Evolutionary conservation across 2,329 filamentous ascomycete species (phyloP).

Genomic region (Fusarium scirpi): DNA sequence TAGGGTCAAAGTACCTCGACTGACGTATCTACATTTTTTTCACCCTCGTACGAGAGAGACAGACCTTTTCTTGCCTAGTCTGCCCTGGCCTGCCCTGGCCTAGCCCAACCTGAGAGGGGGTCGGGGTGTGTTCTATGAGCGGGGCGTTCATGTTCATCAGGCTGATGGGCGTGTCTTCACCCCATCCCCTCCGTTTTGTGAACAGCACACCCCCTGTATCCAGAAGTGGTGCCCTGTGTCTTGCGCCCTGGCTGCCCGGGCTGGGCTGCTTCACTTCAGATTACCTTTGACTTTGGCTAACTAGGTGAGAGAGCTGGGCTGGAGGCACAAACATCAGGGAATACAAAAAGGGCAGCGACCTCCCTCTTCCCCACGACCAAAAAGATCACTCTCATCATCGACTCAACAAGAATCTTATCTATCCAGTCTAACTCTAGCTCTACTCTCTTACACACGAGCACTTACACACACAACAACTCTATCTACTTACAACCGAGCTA

Average conservation of each 20-base stretch:
- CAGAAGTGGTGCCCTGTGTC: slow-evolving; percentile 45
- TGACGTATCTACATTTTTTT: slow-evolving; percentile 45
- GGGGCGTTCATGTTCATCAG: slow-evolving; percentile 31
- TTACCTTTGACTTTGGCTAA: slow-evolving; percentile 47
- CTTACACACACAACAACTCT: slow-evolving; percentile 22
- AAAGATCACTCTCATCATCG: slow-evolving; percentile 42
- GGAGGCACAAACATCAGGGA: slow-evolving; percentile 49
- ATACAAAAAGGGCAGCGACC: slow-evolving; percentile 50
- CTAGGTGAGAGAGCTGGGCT: slow-evolving; percentile 40
- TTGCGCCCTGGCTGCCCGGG: slow-evolving; percentile 45
- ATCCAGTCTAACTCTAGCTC: slow-evolving; percentile 22
- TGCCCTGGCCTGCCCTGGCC: background rate
- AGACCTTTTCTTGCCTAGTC: slow-evolving; percentile 5
- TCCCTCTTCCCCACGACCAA: slow-evolving; percentile 44
- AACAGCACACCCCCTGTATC: slow-evolving; percentile 28
- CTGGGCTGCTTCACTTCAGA: slow-evolving; percentile 51
- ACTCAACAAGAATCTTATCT: slow-evolving; percentile 38
- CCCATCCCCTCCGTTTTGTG: slow-evolving; percentile 10
- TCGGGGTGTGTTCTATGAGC: slow-evolving; percentile 7
- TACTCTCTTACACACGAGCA: slow-evolving; percentile 25
- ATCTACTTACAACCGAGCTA: slow-evolving; percentile 41
- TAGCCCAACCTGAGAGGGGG: background rate
- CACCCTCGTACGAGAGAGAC: slow-evolving; percentile 33
- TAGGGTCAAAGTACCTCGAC: slow-evolving; percentile 42
- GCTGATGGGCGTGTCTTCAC: slow-evolving; percentile 28